phyloP scores from a whole-genome alignment of 1,284 basidiomycete genomes.

The Irpex lacteus region DNA sequence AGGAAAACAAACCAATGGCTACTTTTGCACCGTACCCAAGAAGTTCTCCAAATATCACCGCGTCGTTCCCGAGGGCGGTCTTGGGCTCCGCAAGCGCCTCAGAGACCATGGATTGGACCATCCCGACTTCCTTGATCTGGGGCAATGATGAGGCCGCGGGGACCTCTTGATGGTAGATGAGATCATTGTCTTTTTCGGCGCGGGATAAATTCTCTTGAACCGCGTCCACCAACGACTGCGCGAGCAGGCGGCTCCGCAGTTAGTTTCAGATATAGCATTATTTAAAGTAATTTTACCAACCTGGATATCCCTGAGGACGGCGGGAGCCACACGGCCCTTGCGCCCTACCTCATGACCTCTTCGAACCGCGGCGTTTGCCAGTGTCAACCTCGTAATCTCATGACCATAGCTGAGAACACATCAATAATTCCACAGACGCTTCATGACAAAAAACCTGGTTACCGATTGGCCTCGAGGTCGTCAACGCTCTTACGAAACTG shows the following conservation, averaged over 20 bases:
- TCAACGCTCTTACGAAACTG: conserved; percentile 90
- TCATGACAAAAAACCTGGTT: conserved; percentile 15
- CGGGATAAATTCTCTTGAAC: conserved; percentile 70
- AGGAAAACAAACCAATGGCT: conserved; percentile 71
- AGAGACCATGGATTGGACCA: conserved; percentile 68
- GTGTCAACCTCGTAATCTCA: conserved; percentile 73
- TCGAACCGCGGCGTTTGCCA: conserved; percentile 70
- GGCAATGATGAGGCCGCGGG: conserved; percentile 73
- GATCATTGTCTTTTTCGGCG: conserved; percentile 90
- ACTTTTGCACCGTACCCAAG: conserved; percentile 87
- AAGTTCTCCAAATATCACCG: conserved; percentile 74
- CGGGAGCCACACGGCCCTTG: conserved; percentile 49
- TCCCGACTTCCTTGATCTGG: conserved; percentile 61
- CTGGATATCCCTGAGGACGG: conserved; percentile 77
- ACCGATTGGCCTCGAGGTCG: conserved; percentile 85
- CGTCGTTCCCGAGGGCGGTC: conserved; percentile 43
- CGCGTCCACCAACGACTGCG: conserved; percentile 61
- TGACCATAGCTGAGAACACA: conserved; percentile 67
- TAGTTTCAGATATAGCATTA: neutral
- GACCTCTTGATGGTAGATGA: conserved; percentile 92
- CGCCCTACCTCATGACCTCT: conserved; percentile 73
- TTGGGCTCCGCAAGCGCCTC: conserved; percentile 64
- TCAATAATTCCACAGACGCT: neutral
- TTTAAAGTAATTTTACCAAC: conserved; percentile 34
- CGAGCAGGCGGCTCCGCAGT: neutral